phyloP scores from a whole-genome alignment of 2,329 filamentous ascomycete genomes.

The Aspergillus quadricinctus region DNA sequence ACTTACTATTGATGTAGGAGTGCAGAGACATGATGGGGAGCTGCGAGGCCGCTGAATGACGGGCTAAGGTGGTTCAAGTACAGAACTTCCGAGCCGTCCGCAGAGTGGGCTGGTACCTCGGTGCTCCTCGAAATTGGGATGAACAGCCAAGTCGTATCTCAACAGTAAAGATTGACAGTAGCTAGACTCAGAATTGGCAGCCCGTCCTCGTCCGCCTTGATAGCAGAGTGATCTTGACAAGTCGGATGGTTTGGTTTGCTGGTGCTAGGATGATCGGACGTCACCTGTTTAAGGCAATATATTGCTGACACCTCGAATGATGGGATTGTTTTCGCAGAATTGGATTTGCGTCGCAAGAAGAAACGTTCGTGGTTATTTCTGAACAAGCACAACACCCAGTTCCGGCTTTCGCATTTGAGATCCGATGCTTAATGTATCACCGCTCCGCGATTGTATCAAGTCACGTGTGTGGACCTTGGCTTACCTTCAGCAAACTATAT shows the following conservation, averaged over 20 bases:
- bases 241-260: background rate
- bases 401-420: background rate
- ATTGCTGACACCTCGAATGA: background rate
- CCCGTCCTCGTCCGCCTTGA: background rate
- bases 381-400: background rate
- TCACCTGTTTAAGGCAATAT: background rate
- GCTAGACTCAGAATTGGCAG: background rate
- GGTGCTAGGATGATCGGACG: background rate
- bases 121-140: background rate
- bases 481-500: background rate
- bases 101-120: background rate
- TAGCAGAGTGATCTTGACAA: background rate
- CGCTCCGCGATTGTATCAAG: background rate
- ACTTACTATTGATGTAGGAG: constrained; percentile 51
- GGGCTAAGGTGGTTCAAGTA: background rate
- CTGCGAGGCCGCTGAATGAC: background rate
- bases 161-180: background rate
- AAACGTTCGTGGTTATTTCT: background rate
- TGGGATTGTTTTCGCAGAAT: background rate
- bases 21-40: constrained; percentile 48
- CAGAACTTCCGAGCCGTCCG: background rate
- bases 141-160: background rate
- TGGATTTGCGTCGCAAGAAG: background rate
- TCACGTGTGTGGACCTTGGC: constrained; percentile 1
- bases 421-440: background rate